Conservation (phyloP, 768 basidiomycete genomes). For the Crepidotus variabilis region DNA sequence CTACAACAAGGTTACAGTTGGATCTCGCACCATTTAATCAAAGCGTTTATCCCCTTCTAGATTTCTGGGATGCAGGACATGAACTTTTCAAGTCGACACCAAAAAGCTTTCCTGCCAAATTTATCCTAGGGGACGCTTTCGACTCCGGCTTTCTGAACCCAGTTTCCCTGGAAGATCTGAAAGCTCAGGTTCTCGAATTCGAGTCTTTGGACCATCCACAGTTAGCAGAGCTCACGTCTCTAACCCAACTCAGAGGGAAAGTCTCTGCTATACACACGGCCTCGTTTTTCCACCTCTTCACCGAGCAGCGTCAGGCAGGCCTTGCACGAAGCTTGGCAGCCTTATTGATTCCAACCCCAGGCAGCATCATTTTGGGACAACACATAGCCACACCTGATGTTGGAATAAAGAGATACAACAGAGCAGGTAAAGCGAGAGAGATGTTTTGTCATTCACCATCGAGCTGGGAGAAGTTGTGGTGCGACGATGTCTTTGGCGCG, state of each 20-base stretch:
- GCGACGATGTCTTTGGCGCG: conserved; percentile 26
- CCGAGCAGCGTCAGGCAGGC: conserved; percentile 26
- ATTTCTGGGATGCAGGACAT: conserved; percentile 61
- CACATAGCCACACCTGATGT: conserved; percentile 33
- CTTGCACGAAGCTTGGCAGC: conserved; percentile 26
- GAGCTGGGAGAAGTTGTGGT: conserved; percentile 32
- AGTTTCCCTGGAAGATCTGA: conserved; percentile 9
- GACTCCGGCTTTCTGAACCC: conserved; percentile 39
- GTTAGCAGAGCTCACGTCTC: conserved; percentile 17
- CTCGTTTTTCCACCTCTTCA: conserved; percentile 34
- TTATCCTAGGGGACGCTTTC: conserved; percentile 54
- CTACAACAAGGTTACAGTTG: conserved; percentile 24
- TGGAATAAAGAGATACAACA: conserved; percentile 16
- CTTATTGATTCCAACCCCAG: conserved; percentile 28
- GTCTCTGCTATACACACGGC: conserved; percentile 43
- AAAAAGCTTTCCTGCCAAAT: conserved; percentile 48
- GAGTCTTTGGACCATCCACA: too few relatives aligned
- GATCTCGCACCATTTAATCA: not conserved
- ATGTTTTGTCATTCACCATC: conserved; percentile 38
- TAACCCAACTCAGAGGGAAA: conserved; percentile 33
- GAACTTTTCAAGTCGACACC: conserved; percentile 52
- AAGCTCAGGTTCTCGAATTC: conserved; percentile 11
- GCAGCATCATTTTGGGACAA: conserved; percentile 32
- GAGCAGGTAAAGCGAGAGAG: not conserved
- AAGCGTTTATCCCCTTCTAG: conserved; percentile 24